Evolutionary conservation across 2,329 filamentous ascomycete species (phyloP).

Genomic region (Beauveria sp.): DNA sequence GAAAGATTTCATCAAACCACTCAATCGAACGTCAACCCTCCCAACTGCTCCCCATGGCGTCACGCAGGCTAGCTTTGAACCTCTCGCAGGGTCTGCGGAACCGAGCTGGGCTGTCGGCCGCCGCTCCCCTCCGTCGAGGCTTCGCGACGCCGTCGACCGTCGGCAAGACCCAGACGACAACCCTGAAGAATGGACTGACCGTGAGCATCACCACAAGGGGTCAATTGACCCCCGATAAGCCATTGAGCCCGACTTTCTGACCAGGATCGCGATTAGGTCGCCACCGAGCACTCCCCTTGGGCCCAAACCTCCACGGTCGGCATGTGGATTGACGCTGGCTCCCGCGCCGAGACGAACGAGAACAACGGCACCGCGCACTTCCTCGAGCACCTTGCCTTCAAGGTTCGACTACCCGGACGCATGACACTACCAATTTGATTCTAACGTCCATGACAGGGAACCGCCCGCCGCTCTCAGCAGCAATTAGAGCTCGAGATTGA

Average conservation of each 20-base stretch:
- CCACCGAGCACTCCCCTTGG: conserved; percentile 95
- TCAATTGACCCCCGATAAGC: conserved; percentile 30
- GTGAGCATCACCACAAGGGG: conserved; percentile 42
- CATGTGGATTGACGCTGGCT: conserved; percentile 99
- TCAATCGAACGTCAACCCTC: conserved; percentile 42
- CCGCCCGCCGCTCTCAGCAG: conserved; percentile 86
- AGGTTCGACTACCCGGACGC: conserved; percentile 50
- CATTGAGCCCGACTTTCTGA: conserved; percentile 21
- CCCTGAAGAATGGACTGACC: conserved; percentile 94
- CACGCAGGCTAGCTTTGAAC: conserved; percentile 93
- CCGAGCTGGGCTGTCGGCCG: conserved; percentile 73
- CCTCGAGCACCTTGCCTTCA: conserved; percentile 99
- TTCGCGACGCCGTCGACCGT: conserved; percentile 79
- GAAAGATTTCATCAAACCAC: conserved; percentile 49
- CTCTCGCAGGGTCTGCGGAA: conserved; percentile 83
- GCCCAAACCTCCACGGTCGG: conserved; percentile 97
- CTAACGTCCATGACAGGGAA: conserved; percentile 53
- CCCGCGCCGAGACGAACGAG: conserved; percentile 93
- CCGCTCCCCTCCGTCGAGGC: conserved; percentile 71
- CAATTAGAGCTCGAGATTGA: conserved; percentile 99
- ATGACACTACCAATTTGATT: not conserved
- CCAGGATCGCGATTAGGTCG: conserved; percentile 55
- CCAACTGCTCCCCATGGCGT: conserved; percentile 69
- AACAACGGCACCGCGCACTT: conserved; percentile 99
- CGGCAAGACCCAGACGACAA: conserved; percentile 90